phyloP scores from a whole-genome alignment of 108 stramenopile species.

The Pseudonitzschia delicatissima region DNA sequence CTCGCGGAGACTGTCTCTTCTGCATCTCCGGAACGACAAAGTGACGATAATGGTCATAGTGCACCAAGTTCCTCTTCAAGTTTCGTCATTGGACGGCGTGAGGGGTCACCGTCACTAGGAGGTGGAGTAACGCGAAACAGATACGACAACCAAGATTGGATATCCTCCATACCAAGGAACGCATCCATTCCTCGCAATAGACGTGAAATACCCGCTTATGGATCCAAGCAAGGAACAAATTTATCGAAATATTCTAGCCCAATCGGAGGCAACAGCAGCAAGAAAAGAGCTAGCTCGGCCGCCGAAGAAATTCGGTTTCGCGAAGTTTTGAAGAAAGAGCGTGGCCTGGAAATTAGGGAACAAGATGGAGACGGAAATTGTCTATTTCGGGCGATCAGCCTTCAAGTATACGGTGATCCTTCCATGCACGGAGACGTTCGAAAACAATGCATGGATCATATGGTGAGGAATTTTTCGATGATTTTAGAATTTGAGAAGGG shows the following conservation, averaged over 20 bases:
- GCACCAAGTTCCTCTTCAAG: neutral
- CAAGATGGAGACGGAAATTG: slow-evolving; percentile 97
- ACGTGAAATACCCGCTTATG: neutral
- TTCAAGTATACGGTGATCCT: slow-evolving; percentile 95
- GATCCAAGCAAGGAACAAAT: neutral
- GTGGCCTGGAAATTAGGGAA: slow-evolving; percentile 57
- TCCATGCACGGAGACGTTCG: slow-evolving; percentile 83
- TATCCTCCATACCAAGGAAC: neutral
- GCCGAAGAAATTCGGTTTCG: slow-evolving; percentile 14
- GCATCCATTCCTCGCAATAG: neutral
- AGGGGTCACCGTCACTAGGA: neutral
- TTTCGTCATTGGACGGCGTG: neutral
- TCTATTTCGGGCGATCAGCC: slow-evolving; percentile 90
- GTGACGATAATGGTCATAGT: neutral
- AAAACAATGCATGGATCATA: slow-evolving; percentile 84
- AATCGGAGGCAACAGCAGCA: no score
- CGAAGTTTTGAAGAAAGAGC: slow-evolving; percentile 29
- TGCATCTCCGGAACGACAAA: neutral
- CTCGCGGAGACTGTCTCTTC: neutral
- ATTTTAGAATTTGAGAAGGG: neutral
- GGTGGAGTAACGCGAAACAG: neutral
- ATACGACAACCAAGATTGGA: neutral
- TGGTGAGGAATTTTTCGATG: slow-evolving; percentile 46
- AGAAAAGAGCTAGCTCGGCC: no score
- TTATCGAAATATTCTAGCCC: neutral